These are phyloP conservation scores for Backusella macrospora DNA, from an alignment of 192 early-diverging fungal genomes.

Conservation along the genomic window DNA sequence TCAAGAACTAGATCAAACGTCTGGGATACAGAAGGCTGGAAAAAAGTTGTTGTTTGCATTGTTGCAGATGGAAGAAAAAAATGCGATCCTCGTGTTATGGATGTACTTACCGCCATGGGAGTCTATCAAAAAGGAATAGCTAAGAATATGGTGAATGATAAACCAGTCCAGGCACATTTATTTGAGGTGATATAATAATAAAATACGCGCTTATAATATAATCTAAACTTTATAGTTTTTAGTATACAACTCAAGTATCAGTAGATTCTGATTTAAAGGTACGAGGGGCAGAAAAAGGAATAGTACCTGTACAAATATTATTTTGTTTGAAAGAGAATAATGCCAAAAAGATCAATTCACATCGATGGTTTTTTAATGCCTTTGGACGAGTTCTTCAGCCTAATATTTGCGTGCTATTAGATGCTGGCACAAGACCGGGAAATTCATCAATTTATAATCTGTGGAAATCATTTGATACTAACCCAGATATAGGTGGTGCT, in stretches of 20 bases:
- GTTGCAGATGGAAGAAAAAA: slow-evolving; percentile 90
- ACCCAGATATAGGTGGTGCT: slow-evolving; percentile 84
- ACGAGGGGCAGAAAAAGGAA: slow-evolving; percentile 65
- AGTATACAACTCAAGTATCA: slow-evolving; percentile 81
- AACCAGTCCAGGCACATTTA: slow-evolving; percentile 77
- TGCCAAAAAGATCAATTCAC: slow-evolving; percentile 93
- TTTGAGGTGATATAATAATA: slow-evolving; percentile 60
- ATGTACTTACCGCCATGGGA: slow-evolving; percentile 84
- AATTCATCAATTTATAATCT: slow-evolving; percentile 86
- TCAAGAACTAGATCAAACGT: slow-evolving; percentile 66
- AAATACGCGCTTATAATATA: too few species aligned
- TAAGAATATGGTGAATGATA: slow-evolving; percentile 67
- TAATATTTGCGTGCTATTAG: slow-evolving; percentile 88
- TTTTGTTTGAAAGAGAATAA: slow-evolving; percentile 96
- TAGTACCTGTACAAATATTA: slow-evolving; percentile 86
- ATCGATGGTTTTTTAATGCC: slow-evolving; percentile 97
- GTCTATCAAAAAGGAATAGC: slow-evolving; percentile 73
- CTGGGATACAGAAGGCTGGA: slow-evolving; percentile 88
- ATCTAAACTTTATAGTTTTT: background rate
- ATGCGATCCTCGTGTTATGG: slow-evolving; percentile 69
- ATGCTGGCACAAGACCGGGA: slow-evolving; percentile 91
- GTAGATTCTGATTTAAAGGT: slow-evolving; percentile 69
- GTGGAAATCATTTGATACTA: slow-evolving; percentile 89
- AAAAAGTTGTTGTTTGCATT: slow-evolving; percentile 90
- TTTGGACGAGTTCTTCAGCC: slow-evolving; percentile 81